Base-by-base conservation (phyloP, 129 eudicot species). In the Flaveria bidentis region DNA sequence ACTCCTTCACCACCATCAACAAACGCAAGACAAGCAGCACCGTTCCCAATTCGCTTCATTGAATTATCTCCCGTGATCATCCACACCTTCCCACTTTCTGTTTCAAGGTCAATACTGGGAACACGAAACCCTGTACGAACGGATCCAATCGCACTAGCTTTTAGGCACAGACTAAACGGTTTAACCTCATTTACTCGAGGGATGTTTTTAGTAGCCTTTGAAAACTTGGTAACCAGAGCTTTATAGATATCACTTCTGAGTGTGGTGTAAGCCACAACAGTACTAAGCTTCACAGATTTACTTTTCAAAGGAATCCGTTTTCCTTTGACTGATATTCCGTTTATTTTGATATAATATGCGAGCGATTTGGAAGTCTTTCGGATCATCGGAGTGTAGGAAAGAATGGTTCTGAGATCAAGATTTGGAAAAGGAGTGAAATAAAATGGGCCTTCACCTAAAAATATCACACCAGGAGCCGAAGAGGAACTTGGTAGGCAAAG, bases 381-480 rank as follows among this genome's bases (percentile, higher is more conserved):
- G 8, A 61, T 4, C 67, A 61, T 61, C 7, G 67, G 67, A 61
- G 67, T 61, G 67, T 61, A 26, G 13, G 67, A 61, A 61, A 85
- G 83, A 14, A 63, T 26, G 58, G 39, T 36, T 30, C 66, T 70
- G 1, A 77, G 53, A 41, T 84, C 79, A 42, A 82, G 70, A 22
- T 76, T 76, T n/a, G 66, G 76, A 8, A 77, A 74, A 9, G 82
- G 78, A 25, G 71, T 46, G 30, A 76, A 33, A 63, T 72, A 73
- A 55, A 53, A 67, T 0, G 89, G 87, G 2, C 87, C 89, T 3
- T 85, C 79, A 2, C 87, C 92, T 20, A 85, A 68, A 76, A 82
- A 85, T 11, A 81, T 39, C 12, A 83, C 86, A 16, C 90, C 87
- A 0, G 28, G 66, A 23, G 66, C 62, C 2, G 26, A 22, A 1